Evolutionary conservation across 1,284 basidiomycete species (phyloP).

Genomic region (Golubevia pallescens): DNA sequence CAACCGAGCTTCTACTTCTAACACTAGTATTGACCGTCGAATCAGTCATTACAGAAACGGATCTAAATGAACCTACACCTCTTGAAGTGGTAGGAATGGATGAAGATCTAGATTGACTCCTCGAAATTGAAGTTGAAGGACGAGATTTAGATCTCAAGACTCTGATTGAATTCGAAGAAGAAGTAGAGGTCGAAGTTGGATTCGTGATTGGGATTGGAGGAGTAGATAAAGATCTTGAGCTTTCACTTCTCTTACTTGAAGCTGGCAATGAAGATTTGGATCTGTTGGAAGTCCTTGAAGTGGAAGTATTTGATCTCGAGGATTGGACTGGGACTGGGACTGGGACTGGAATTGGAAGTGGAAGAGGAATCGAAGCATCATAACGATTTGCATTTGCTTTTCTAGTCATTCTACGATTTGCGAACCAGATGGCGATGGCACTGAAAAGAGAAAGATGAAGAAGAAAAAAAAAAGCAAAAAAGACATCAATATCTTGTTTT

Average conservation of each 20-base stretch:
- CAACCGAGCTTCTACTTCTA: too few species aligned
- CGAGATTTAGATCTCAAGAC: not conserved
- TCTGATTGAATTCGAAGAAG: not conserved
- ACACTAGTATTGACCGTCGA: too few species aligned
- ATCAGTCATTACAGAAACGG: too few species aligned
- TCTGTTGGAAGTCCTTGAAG: not conserved
- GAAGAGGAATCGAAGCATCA: not conserved
- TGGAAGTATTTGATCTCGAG: not conserved
- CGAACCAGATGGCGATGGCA: too few species aligned
- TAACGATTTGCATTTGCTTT: not conserved
- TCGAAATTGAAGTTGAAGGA: not conserved
- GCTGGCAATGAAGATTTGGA: not conserved
- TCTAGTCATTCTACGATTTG: not conserved
- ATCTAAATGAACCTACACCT: not conserved
- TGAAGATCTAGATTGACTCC: not conserved
- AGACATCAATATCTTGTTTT: too few species aligned
- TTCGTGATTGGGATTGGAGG: not conserved
- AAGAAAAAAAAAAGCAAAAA: too few species aligned
- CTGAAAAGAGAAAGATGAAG: too few species aligned
- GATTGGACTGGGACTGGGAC: not conserved
- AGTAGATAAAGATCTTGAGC: not conserved
- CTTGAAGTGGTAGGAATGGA: not conserved
- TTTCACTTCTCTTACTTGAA: not conserved
- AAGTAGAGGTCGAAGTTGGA: not conserved
- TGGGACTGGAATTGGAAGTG: not conserved